phyloP scores from a whole-genome alignment of 768 basidiomycete genomes.

The Peribolospora baueri region DNA sequence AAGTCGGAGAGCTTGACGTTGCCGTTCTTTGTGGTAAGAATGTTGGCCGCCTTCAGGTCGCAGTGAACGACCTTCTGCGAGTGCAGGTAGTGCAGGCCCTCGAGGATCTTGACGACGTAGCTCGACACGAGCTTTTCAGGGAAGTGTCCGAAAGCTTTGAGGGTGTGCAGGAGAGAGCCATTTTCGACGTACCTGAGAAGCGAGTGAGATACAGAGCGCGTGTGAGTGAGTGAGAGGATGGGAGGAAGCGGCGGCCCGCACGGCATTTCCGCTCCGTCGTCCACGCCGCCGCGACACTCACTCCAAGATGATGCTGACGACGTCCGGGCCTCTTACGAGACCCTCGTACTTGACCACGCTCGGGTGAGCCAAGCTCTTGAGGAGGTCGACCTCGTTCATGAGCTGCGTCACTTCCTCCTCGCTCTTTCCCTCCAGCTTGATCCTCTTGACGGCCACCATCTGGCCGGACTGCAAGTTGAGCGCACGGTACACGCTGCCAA shows the following conservation, averaged over 20 bases:
- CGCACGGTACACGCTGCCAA: constrained; percentile 84
- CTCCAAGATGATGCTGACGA: constrained; percentile 83
- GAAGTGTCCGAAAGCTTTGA: constrained; percentile 79
- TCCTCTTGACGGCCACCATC: constrained; percentile 98
- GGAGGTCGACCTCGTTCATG: constrained; percentile 80
- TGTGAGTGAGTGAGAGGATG: constrained; percentile 1
- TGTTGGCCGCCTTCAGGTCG: constrained; percentile 94
- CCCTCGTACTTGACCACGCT: constrained; percentile 96
- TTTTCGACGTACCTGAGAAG: constrained; percentile 66
- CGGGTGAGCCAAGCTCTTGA: constrained; percentile 74
- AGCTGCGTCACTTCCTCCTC: constrained; percentile 74
- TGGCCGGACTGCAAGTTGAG: constrained; percentile 81
- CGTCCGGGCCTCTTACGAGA: constrained; percentile 68
- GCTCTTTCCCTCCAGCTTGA: constrained; percentile 64
- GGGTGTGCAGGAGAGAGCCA: constrained; percentile 74
- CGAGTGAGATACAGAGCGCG: background rate
- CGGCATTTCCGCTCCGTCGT: background rate
- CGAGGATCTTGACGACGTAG: constrained; percentile 88
- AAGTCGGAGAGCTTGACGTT: constrained; percentile 95
- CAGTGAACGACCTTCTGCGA: constrained; percentile 64
- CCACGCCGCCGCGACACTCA: constrained; percentile 25
- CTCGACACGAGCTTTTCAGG: constrained; percentile 76
- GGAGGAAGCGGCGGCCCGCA: constrained; percentile 1
- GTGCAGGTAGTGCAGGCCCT: constrained; percentile 84
- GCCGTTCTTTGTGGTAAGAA: constrained; percentile 92